These are phyloP conservation scores for Cyclanthera cordifolia DNA, from an alignment of 306 rosid species.

Conservation along the genomic window DNA sequence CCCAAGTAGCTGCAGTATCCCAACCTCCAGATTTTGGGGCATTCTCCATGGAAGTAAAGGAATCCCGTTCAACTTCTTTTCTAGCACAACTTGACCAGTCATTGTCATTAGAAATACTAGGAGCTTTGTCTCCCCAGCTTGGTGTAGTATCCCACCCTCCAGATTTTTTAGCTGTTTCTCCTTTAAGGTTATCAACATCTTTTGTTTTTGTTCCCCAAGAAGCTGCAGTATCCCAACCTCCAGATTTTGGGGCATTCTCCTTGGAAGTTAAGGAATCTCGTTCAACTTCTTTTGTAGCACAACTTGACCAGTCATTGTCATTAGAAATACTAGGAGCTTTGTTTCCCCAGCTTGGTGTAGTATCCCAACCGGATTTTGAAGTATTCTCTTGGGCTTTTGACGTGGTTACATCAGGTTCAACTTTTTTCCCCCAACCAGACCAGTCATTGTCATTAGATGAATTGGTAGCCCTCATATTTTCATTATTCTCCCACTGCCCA, in stretches of 20 bases:
- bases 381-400: not conserved
- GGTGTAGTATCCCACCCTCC: slow-evolving; percentile 6
- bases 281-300: not conserved
- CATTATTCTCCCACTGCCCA: slow-evolving; percentile 11
- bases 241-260: not conserved
- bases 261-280: not conserved
- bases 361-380: slow-evolving; percentile 11
- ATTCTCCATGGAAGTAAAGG: slow-evolving; percentile 3
- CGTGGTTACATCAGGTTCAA: not conserved
- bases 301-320: not conserved
- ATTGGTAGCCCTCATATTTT: not conserved
- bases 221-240: slow-evolving; percentile 7
- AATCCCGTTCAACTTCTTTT: slow-evolving; percentile 4
- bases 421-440: slow-evolving; percentile 18
- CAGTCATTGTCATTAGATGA: slow-evolving; percentile 8
- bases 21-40: slow-evolving; percentile 2
- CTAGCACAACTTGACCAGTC: not conserved
- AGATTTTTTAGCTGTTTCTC: too few species aligned
- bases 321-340: slow-evolving; percentile 9
- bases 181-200: slow-evolving; percentile 3
- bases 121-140: slow-evolving; percentile 15
- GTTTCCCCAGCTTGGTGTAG: slow-evolving; percentile 9
- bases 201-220: not conserved
- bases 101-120: not conserved
- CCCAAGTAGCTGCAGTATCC: slow-evolving; percentile 4